Conservation (phyloP, 768 basidiomycete genomes). For the Podaxis sp. region DNA sequence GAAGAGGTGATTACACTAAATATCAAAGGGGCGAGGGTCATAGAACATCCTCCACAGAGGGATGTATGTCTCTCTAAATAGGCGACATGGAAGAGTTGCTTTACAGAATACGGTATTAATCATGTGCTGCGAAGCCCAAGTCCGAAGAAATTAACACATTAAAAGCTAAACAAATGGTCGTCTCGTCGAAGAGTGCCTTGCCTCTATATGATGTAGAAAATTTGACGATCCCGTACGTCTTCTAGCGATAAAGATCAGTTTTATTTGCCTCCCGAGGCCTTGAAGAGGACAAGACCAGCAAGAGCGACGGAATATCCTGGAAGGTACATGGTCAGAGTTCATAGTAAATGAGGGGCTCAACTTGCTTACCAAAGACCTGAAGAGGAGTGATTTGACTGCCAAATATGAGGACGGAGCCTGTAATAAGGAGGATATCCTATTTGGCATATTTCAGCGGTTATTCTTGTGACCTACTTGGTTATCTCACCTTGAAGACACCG, state of each 20-base stretch:
- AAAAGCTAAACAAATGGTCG: not conserved
- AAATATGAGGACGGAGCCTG: slow-evolving; percentile 85
- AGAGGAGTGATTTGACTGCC: slow-evolving; percentile 74
- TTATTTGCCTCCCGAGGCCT: slow-evolving; percentile 64
- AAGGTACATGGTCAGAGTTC: not conserved
- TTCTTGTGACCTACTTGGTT: not conserved
- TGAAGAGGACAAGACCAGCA: slow-evolving; percentile 80
- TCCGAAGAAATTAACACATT: not conserved
- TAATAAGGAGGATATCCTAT: slow-evolving; percentile 92
- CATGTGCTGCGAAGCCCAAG: not conserved
- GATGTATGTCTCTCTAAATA: not conserved
- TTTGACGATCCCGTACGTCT: not conserved
- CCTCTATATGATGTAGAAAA: not conserved
- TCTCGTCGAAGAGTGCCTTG: not conserved
- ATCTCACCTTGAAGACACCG: slow-evolving; percentile 82
- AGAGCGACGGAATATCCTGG: slow-evolving; percentile 86
- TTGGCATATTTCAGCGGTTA: not conserved
- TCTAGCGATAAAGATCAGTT: not conserved
- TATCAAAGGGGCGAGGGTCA: not conserved
- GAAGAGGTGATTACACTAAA: not conserved
- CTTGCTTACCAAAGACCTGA: slow-evolving; percentile 69
- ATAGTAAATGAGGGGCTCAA: not conserved
- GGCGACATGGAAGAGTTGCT: not conserved
- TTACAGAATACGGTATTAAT: slow-evolving; percentile 2
- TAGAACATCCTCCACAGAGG: not conserved